A percentile compares a stretch with the other conserved stretches of the same genome.
Evolutionary conservation across 2,329 filamentous ascomycete species (phyloP).

Genomic region (Fusarium sp.): DNA sequence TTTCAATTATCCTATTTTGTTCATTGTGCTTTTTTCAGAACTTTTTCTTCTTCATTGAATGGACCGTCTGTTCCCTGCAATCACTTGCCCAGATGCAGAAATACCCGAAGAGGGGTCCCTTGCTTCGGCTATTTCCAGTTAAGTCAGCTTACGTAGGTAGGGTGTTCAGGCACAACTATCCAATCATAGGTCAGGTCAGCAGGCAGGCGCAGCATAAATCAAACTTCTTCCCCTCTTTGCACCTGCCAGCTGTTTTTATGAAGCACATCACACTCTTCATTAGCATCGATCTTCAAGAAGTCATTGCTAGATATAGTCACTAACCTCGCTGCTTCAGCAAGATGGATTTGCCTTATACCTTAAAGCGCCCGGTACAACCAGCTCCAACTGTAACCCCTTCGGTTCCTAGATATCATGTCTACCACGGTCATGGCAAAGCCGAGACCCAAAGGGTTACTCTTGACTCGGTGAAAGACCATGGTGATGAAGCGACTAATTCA

Average conservation of each 20-base stretch:
- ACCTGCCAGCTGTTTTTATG: background rate
- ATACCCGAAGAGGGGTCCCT: background rate
- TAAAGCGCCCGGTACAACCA: too few relatives aligned
- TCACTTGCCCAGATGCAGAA: background rate
- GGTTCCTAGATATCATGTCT: background rate
- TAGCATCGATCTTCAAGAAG: background rate
- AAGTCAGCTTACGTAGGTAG: background rate
- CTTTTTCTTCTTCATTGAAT: too few relatives aligned
- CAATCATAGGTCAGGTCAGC: background rate
- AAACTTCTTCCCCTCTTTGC: background rate
- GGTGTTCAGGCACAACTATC: background rate
- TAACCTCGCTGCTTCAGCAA: background rate
- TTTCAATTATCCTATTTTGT: too few relatives aligned
- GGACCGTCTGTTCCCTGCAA: too few relatives aligned
- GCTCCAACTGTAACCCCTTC: too few relatives aligned
- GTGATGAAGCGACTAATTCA: background rate
- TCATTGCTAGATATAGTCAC: background rate
- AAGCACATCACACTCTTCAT: background rate
- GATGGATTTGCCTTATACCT: background rate
- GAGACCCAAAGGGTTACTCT: background rate
- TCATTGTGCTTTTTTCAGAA: too few relatives aligned
- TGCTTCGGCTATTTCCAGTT: background rate
- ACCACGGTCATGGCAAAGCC: background rate
- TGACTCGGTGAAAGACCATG: background rate
- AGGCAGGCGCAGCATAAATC: background rate